A percentile compares a stretch with the other conserved stretches of the same genome.
Evolutionary conservation across 345 rosid genomes (phyloP).

Genomic region (Tarenaya hassleriana): DNA sequence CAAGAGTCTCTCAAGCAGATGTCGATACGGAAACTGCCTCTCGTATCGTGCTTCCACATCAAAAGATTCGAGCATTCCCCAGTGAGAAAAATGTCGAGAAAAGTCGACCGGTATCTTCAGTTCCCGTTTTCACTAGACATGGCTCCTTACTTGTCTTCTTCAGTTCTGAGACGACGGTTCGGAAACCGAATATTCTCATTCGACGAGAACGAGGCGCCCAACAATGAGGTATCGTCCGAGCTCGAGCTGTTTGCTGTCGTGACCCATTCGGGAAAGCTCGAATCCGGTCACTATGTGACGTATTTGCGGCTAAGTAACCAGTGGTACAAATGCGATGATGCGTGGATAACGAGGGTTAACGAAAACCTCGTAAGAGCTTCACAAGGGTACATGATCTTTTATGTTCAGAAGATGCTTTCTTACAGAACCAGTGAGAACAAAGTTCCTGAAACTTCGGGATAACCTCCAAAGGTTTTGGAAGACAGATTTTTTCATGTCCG

Average conservation of each 20-base stretch:
- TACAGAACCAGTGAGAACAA: constrained; percentile 47
- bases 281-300: constrained; percentile 59
- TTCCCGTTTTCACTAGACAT: constrained; percentile 57
- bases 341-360: constrained; percentile 55
- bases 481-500: neutral
- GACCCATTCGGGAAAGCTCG: constrained; percentile 53
- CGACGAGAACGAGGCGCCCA: constrained; percentile 41
- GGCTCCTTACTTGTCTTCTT: constrained; percentile 59
- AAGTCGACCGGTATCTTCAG: constrained; percentile 53
- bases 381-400: constrained; percentile 70
- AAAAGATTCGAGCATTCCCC: constrained; percentile 66
- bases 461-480: constrained; percentile 1
- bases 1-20: constrained; percentile 70
- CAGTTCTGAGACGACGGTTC: constrained; percentile 50
- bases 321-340: constrained; percentile 73
- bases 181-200: constrained; percentile 50
- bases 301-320: constrained; percentile 49
- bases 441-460: constrained; percentile 3
- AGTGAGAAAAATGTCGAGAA: constrained; percentile 50
- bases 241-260: constrained; percentile 63
- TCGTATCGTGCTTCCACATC: constrained; percentile 62
- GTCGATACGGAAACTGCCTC: constrained; percentile 66
- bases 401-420: constrained; percentile 57
- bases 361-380: constrained; percentile 60
- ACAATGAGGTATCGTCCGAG: constrained; percentile 42